A percentile compares a stretch with the other conserved stretches of the same genome.
phyloP scores from a whole-genome alignment of 768 basidiomycete species.

The Hygrophoropsis aurantiaca region DNA sequence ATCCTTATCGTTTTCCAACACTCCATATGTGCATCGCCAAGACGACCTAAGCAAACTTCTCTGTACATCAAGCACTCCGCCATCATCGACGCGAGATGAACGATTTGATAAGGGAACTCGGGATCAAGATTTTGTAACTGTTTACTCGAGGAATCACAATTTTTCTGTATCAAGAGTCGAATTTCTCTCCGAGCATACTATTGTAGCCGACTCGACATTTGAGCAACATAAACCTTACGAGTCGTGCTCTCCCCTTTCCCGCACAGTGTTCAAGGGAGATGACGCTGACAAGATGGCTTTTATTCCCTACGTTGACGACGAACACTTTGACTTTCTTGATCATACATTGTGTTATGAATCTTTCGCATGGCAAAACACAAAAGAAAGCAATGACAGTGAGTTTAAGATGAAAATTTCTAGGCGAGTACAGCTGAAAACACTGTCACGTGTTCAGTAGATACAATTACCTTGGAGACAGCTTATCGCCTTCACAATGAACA shows the following conservation, averaged over 20 bases:
- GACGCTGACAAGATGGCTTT: conserved; percentile 59
- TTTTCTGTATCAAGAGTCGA: too few species aligned
- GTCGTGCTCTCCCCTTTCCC: conserved; percentile 48
- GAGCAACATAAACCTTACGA: conserved; percentile 47
- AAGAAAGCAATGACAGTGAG: conserved; percentile 42
- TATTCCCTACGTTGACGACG: conserved; percentile 64
- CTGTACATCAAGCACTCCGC: too few species aligned
- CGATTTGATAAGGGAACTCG: too few species aligned
- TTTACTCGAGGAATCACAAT: too few species aligned
- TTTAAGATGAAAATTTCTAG: neutral
- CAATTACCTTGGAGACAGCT: conserved; percentile 48
- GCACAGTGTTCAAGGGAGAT: conserved; percentile 54
- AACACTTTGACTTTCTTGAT: conserved; percentile 40
- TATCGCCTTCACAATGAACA: conserved; percentile 40
- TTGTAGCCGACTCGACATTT: too few species aligned
- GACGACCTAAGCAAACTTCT: too few species aligned
- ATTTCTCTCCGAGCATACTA: too few species aligned
- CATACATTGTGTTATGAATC: conserved; percentile 43
- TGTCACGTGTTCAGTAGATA: conserved; percentile 38
- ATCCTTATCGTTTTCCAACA: too few species aligned
- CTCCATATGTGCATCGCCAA: too few species aligned
- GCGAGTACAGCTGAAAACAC: neutral
- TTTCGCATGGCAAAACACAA: conserved; percentile 51
- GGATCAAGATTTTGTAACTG: too few species aligned
- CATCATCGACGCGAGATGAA: too few species aligned